These are phyloP conservation scores for Styphnolobium japonicum DNA, from an alignment of 306 rosid genomes.

Conservation along the genomic window DNA sequence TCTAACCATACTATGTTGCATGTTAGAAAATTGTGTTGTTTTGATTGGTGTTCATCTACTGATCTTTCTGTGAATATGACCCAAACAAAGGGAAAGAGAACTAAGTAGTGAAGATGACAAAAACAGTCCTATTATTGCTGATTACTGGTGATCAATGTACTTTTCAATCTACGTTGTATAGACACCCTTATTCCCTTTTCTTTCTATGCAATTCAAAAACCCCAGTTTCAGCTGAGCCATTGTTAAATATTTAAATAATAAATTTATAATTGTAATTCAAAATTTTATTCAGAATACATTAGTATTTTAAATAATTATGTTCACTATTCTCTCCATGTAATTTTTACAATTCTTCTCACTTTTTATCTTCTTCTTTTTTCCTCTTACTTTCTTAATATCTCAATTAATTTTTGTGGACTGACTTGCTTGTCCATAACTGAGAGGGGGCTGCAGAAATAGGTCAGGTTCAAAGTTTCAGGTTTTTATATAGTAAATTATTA, in stretches of 20 bases:
- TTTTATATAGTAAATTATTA: not conserved
- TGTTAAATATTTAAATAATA: not conserved
- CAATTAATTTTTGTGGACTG: not conserved
- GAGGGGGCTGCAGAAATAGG: not conserved
- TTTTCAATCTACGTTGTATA: not conserved
- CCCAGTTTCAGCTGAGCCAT: not conserved
- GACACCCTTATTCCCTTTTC: not conserved
- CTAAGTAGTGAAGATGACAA: not conserved
- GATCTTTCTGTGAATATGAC: conserved; percentile 7
- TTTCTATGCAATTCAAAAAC: not conserved
- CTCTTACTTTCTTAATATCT: not conserved
- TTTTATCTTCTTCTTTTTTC: not conserved
- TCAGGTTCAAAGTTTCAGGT: not conserved
- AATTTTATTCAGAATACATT: not conserved
- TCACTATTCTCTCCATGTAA: not conserved
- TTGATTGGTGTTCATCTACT: not conserved
- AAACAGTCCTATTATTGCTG: too few relatives aligned
- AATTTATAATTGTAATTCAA: not conserved
- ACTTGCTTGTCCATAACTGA: not conserved
- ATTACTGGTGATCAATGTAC: not conserved
- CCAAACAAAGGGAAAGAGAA: not conserved
- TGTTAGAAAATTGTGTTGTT: conserved; percentile 20
- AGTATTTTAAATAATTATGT: not conserved
- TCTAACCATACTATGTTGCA: not conserved
- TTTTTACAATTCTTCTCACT: not conserved